Evolutionary conservation across 31 red algal genomes (phyloP), one percentile per base, ranked within the genome.

Genomic region (Asparagopsis taxiformis): DNA sequence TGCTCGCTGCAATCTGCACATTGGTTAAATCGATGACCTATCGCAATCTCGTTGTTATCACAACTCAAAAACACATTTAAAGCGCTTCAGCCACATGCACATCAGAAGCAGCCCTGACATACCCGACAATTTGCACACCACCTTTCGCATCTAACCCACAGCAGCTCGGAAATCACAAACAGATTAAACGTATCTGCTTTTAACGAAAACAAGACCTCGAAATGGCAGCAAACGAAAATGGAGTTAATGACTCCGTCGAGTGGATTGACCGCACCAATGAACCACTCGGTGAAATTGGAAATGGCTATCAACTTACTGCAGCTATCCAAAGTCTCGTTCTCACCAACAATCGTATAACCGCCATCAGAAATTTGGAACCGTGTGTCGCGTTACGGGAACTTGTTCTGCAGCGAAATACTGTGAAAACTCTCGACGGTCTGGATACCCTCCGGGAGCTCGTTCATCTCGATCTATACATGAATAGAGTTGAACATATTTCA

Each of bases 391-490:
- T 99, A 20, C 69, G 71, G n/a, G 75, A 81, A 51, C 70, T 99
- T 1, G 71, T 92, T 13, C 96, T 99, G 49, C 96, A 88, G 3
- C 96, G 92, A 35, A 99, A 99, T 75, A 51, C 72, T 19, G 92
- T 99, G 37, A 72, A 50, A 20, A 39, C 35, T 26, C 34, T 99
- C 28, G 71, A 75, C 50, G 77, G 74, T 37, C 66, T 99, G 23
- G 60, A 70, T 4, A 62, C 48, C 33, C 72, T 93, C 29, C 21
- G 50, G 11, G 71, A 77, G 38, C 80, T 99, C 10, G 69, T 62
- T 38, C 88, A 99, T 23, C 54, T 99, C 21, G 96, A 99, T 54
- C 63, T 99, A 3, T 99, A 95, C 85, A 80, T 95, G 70, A 99
- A 99, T 65, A 56, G 70, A 23, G 74, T 99, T 35, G 65, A 33